Percentiles rank a stretch among this genome's conserved stretches.
Evolutionary conservation across 1,284 basidiomycete genomes (phyloP).

Genomic region (Leccinum subrobustum): DNA sequence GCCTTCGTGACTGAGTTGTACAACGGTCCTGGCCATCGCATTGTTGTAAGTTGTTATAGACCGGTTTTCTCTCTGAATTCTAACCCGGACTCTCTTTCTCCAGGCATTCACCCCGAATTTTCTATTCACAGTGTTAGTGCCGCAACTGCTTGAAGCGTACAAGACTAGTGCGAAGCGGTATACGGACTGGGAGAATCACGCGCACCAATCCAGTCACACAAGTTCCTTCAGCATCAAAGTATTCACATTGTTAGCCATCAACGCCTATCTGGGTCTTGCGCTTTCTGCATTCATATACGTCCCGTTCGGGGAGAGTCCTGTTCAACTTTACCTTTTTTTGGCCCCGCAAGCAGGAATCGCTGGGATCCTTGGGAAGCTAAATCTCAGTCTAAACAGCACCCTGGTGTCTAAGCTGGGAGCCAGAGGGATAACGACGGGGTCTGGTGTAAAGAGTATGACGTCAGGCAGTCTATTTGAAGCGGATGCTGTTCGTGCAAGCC

Average conservation of each 20-base stretch:
- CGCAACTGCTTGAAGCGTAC: conserved; percentile 81
- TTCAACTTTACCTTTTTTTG: conserved; percentile 47
- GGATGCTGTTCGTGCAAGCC: too few relatives aligned
- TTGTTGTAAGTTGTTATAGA: conserved; percentile 56
- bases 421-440: too few relatives aligned
- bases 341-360: conserved; percentile 16
- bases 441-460: too few relatives aligned
- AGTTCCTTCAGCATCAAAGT: conserved; percentile 89
- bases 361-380: conserved; percentile 22
- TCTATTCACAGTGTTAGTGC: conserved; percentile 81
- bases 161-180: conserved; percentile 67
- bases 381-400: conserved; percentile 28
- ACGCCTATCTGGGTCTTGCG: conserved; percentile 84
- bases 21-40: conserved; percentile 78
- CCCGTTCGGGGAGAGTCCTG: conserved; percentile 76
- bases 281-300: conserved; percentile 91
- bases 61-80: not conserved
- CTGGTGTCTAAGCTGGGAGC: conserved; percentile 1
- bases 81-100: not conserved
- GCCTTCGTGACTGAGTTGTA: conserved; percentile 86
- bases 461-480: too few relatives aligned
- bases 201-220: conserved; percentile 73
- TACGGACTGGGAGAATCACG: conserved; percentile 91
- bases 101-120: conserved; percentile 79
- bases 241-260: conserved; percentile 86